Evolutionary conservation across 169 alveolate species (phyloP), one percentile per base, ranked within the genome.

Genomic region (Perkinsus olseni): DNA sequence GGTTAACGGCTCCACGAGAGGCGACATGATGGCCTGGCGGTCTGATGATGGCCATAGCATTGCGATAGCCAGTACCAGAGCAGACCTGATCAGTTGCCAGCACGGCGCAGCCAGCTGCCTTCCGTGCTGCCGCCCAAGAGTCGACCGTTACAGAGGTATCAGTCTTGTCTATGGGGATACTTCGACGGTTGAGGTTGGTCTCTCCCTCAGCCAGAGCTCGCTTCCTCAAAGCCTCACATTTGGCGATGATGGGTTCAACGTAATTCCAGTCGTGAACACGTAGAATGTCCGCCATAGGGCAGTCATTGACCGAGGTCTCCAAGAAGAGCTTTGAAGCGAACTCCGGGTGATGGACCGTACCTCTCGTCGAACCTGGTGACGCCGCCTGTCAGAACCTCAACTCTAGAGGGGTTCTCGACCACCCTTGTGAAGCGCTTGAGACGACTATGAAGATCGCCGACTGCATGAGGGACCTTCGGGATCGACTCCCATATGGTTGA

Each of bases 271-370:
- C 82, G 93, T 98, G 99, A 6, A 98, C 99, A 95, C 99, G 95
- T 92, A 98, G 95, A 39, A 98, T 96, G 95, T 98, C 99, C 50
- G 97, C 97, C 31, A 97, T 93, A 13, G 95, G 92, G 3, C 98
- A 99, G n/a, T 96, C 96, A 34, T 96, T 95, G 6, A 97, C 95
- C 50, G 95, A 91, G 91, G 94, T 96, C 82, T 92, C 92, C 92
- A 96, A 93, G 91, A 96, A 96, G 37, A 62, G 34, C 34, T 62
- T 62, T 3, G 82, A 62, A 24, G 82, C 82, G 82, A 62, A 62
- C 82, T 62, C 82, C 36, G 82, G 82, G 34, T 62, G 82, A 24
- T 62, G 82, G 13, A 62, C 82, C 28, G 82, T 62, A 21, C 82
- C 82, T 62, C 82, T 62, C 31, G 82, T 62, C 1, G 82, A 62